These are phyloP conservation scores for Barnettozyma salicaria DNA, from an alignment of 805 yeast species.

Conservation along the genomic window DNA sequence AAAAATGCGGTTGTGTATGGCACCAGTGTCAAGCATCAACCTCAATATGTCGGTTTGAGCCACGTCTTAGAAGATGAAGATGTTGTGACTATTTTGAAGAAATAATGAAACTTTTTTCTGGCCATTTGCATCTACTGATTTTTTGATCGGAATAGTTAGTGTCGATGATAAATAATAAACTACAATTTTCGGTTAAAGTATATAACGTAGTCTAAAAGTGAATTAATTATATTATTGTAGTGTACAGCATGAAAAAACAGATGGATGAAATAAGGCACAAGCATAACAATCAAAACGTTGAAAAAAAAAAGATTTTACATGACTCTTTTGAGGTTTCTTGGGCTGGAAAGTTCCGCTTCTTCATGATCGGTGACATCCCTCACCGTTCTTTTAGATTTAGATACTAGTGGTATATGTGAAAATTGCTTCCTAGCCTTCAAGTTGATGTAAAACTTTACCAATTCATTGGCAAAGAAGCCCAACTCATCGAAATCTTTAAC, in stretches of 20 bases:
- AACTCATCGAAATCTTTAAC: conserved; percentile 20
- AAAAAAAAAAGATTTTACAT: conserved; percentile 5
- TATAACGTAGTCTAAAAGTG: background rate
- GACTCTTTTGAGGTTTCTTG: conserved; percentile 23
- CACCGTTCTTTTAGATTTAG: conserved; percentile 23
- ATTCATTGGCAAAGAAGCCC: conserved; percentile 22
- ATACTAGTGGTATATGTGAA: conserved; percentile 6
- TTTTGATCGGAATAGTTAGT: no score
- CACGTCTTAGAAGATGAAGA: conserved; percentile 92
- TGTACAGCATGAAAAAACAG: background rate
- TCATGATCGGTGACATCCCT: conserved; percentile 22
- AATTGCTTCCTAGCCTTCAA: conserved; percentile 21
- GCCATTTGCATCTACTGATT: conserved; percentile 2
- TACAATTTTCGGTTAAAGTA: background rate
- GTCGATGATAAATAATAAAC: no score
- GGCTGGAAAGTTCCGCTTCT: conserved; percentile 22
- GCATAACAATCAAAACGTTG: background rate
- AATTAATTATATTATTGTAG: background rate
- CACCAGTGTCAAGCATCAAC: conserved; percentile 93
- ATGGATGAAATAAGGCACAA: background rate
- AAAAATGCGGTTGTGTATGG: conserved; percentile 92
- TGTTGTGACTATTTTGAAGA: conserved; percentile 90
- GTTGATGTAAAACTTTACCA: conserved; percentile 18
- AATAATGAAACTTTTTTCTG: conserved; percentile 27
- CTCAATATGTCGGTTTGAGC: conserved; percentile 86